phyloP scores from a whole-genome alignment of 116 monocot species.

The Dioscorea cayenensis region DNA sequence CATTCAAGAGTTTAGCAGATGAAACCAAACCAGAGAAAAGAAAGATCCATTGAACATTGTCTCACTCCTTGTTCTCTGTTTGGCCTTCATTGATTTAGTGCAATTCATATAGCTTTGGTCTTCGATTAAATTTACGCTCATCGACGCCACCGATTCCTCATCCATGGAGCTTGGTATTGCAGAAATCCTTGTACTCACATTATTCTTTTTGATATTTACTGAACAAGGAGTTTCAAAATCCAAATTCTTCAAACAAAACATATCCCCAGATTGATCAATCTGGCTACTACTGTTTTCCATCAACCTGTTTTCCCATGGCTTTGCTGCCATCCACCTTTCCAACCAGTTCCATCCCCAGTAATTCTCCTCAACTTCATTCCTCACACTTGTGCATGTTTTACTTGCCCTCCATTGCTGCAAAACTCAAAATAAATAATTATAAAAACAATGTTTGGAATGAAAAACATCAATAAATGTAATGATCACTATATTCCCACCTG shows the following conservation, averaged over 20 bases:
- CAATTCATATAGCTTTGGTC: conserved; percentile 60
- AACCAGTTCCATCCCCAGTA: conserved; percentile 61
- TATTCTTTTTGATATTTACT: conserved; percentile 59
- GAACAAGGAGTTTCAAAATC: conserved; percentile 15
- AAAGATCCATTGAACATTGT: conserved; percentile 9
- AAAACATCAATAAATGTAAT: not conserved
- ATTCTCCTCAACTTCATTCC: conserved; percentile 21
- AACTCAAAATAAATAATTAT: not conserved
- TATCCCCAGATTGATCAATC: conserved; percentile 5
- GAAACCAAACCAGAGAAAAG: too few species aligned
- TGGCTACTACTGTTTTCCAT: conserved; percentile 28
- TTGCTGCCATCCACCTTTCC: conserved; percentile 80
- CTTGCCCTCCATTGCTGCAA: conserved; percentile 40
- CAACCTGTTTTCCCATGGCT: conserved; percentile 69
- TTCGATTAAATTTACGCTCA: conserved; percentile 16
- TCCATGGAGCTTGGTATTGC: conserved; percentile 22
- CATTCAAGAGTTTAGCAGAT: too few species aligned
- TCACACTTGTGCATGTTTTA: conserved; percentile 17
- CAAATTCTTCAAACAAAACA: not conserved
- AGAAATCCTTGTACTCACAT: conserved; percentile 59
- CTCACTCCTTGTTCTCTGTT: conserved; percentile 26
- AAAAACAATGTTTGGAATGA: not conserved
- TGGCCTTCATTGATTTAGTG: conserved; percentile 68
- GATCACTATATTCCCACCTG: not conserved
- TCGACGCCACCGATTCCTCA: conserved; percentile 1